Base-by-base conservation (phyloP, 2,329 filamentous ascomycete genomes). In the Thermomyces lanuginosus region DNA sequence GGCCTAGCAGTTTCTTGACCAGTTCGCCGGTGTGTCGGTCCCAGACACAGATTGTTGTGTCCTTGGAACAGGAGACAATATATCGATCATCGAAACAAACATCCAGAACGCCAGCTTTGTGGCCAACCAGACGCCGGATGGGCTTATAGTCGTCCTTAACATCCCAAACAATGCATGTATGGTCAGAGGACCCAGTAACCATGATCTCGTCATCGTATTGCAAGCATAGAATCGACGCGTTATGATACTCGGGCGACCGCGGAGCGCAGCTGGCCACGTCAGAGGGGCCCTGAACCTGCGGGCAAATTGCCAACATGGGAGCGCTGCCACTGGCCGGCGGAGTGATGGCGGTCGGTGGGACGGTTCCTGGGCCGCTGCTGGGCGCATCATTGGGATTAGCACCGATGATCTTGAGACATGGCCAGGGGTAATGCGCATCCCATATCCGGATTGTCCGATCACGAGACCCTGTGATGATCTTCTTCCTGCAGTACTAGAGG, bases 31-130 rank as follows among this genome's bases (percentile, higher is more conserved):
- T 89, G 29, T 69, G 58, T 23, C 89, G 79, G 45, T 92, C 80
- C 86, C 86, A 95, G 13, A 98, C 74, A 46, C 84, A 91, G 46
- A 98, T 92, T 36, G 69, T 84, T 21, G 76, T 73, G 54, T 98
- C 89, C 55, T 98, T 98, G 49, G 82, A 92, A 61, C 89, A 98
- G 4, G 86, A 93, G 26, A 95, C 77, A 43, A 98, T 93, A 54
- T 92, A 77, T 41, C 76, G 75, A 37, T 82, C 71, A 48, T 98
- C 83, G 38, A 98, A 86, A 37, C 82, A 86, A 6, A 98, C 73
- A 48, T 98, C 89, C 8, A 98, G 67, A 20, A 98, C 84, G 27
- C 89, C 86, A 3, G 82, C 82, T 4, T 69, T 71, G 56, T 98
- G 89, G 36, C 76, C 72, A 17, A 61, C 58, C 8, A 98, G 72